Conservation (phyloP, 2,329 filamentous ascomycete species). For the Calonectria leucothoes region DNA sequence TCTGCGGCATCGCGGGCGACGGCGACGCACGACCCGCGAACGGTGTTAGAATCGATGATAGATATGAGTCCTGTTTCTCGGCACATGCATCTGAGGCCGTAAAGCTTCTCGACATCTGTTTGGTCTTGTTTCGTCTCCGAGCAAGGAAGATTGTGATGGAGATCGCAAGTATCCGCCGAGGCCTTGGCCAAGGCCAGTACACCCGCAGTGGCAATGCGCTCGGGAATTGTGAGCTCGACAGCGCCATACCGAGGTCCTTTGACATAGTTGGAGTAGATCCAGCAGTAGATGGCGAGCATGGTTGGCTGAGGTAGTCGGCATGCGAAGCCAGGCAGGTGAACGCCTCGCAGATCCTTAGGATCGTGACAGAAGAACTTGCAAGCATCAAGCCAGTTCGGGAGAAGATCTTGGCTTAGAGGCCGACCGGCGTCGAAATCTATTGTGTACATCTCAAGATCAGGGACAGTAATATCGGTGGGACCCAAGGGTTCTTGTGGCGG, state of each 20-base stretch:
- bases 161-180: background rate
- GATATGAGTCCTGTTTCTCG: background rate
- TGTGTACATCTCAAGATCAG: background rate
- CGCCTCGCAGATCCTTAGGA: background rate
- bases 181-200: background rate
- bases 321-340: background rate
- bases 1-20: background rate
- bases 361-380: background rate
- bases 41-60: fast-evolving
- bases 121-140: too few species aligned
- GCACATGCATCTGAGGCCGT: background rate
- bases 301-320: background rate
- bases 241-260: too few species aligned
- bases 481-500: background rate
- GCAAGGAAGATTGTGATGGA: too few species aligned
- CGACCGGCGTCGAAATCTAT: background rate
- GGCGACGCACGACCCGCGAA: background rate
- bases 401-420: too few species aligned
- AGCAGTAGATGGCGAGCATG: background rate
- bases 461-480: too few species aligned
- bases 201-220: background rate
- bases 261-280: background rate
- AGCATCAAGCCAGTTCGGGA: background rate
- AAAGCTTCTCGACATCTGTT: background rate
- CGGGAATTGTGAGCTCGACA: background rate